These are phyloP conservation scores for Saturnispora diversa DNA, from an alignment of 805 yeast genomes.

Conservation along the genomic window DNA sequence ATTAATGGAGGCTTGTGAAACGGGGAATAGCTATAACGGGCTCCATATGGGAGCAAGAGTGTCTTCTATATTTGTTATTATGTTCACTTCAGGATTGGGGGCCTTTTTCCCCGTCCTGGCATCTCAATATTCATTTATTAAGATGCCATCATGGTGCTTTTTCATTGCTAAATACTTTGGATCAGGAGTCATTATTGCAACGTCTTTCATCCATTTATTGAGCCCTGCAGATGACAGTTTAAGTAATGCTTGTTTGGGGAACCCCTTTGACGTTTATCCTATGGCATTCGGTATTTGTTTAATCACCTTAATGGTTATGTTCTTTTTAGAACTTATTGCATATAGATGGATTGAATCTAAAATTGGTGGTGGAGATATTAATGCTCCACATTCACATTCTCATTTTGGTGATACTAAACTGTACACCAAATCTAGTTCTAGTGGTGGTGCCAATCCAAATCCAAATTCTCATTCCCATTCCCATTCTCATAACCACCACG, in stretches of 20 bases:
- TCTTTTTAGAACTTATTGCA: conserved; percentile 44
- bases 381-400: conserved; percentile 38
- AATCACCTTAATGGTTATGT: conserved; percentile 43
- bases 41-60: conserved; percentile 40
- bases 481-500: neutral
- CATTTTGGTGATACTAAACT: conserved; percentile 43
- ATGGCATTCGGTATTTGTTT: conserved; percentile 47
- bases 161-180: conserved; percentile 70
- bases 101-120: conserved; percentile 56
- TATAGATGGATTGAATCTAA: conserved; percentile 36
- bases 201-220: conserved; percentile 69
- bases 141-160: conserved; percentile 55
- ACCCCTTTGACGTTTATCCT: conserved; percentile 45
- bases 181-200: conserved; percentile 76
- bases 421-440: conserved; percentile 10
- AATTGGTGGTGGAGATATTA: conserved; percentile 19
- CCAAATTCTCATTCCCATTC: too few species aligned
- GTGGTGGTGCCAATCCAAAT: too few species aligned
- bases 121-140: conserved; percentile 48
- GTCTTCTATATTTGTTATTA: conserved; percentile 53
- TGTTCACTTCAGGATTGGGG: conserved; percentile 51
- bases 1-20: conserved; percentile 16
- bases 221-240: conserved; percentile 61
- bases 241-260: conserved; percentile 52
- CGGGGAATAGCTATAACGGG: conserved; percentile 19